Conservation (phyloP, 108 stramenopile species). For the Cyclotella atomus region DNA sequence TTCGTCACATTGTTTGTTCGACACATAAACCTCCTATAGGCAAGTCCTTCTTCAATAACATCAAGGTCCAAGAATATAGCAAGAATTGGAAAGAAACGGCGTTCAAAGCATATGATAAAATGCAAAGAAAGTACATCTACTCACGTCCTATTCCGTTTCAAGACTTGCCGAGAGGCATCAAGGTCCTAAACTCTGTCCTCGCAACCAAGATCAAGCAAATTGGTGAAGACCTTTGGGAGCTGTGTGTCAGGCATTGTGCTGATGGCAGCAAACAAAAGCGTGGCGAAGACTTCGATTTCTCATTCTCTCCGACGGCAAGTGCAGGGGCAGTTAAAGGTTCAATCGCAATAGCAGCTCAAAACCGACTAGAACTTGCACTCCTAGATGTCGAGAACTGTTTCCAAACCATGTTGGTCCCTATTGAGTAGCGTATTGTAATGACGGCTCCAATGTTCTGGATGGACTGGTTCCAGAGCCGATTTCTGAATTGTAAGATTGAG, state of each 20-base stretch:
- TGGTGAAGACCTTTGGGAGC: neutral
- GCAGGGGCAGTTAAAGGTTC: neutral
- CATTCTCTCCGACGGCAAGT: constrained; percentile 13
- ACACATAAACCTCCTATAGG: neutral
- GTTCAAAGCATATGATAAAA: neutral
- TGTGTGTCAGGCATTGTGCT: neutral
- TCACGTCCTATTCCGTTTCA: neutral
- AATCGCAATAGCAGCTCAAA: neutral
- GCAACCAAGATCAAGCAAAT: constrained; percentile 3
- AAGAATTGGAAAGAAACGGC: constrained; percentile 7
- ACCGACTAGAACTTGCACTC: neutral
- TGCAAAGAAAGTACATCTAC: neutral
- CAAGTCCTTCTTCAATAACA: neutral
- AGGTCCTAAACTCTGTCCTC: neutral
- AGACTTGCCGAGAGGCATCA: neutral
- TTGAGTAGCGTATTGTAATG: neutral
- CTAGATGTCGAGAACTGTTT: neutral
- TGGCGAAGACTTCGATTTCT: constrained; percentile 7
- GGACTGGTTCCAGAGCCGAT: constrained; percentile 6
- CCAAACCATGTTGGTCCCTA: neutral
- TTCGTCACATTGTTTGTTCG: neutral
- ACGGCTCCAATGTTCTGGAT: neutral
- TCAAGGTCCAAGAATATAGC: neutral
- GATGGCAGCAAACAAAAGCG: constrained; percentile 4
- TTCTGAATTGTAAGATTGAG: neutral